Base-by-base conservation (phyloP, 139 green algal species). In the Yamagishiella unicocca region DNA sequence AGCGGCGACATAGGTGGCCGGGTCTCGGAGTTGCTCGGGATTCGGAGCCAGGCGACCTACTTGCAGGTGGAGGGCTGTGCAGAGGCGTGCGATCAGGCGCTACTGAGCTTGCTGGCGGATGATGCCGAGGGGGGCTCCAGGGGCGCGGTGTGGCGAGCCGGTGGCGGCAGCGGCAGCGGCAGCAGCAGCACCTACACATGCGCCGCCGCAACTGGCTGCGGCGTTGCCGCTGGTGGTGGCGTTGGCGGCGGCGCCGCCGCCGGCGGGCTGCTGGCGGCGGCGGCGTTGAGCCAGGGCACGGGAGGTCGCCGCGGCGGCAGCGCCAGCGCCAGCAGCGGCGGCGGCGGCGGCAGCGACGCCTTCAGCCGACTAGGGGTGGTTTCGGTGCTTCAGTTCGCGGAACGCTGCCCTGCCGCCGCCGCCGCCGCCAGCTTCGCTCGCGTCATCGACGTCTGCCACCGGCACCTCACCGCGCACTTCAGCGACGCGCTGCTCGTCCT, bases 1-100 rank as follows among this genome's bases (percentile, higher is more conserved):
- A 9, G 43, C 19, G 43, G 27, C 14, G 10, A 45, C 64, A 73
- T 3, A 9, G 2, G 9, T 68, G 61, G 2, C 27, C 50, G 37
- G 25, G 72, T 62, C 1, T 10, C 42, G 3, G 25, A 62, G 43
- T 50, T 70, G 46, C 35, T 82, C 50, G 46, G 17, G 1, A 7
- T 68, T 54, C 37, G 68, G 68, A 53, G 68, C 35, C 68, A 54
- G 68, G 68, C 68, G 14, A n/a, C 37, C 19, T 76, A 76, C 68
- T 37, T 76, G 12, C 71, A 79, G 71, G 21, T 79, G 9, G 43
- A 79, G 24, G 71, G 71, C 42, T 79, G 71, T 25, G 71, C 71
- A 2, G 71, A 58, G 40, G 71, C 71, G 5, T 79, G 71, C 43
- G 71, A 79, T 42, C 33, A 45, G 40, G 33, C 25, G 71, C 71